Evolutionary conservation across 192 early-diverging fungal genomes (phyloP).

Genomic region (Spinellus fusiger): DNA sequence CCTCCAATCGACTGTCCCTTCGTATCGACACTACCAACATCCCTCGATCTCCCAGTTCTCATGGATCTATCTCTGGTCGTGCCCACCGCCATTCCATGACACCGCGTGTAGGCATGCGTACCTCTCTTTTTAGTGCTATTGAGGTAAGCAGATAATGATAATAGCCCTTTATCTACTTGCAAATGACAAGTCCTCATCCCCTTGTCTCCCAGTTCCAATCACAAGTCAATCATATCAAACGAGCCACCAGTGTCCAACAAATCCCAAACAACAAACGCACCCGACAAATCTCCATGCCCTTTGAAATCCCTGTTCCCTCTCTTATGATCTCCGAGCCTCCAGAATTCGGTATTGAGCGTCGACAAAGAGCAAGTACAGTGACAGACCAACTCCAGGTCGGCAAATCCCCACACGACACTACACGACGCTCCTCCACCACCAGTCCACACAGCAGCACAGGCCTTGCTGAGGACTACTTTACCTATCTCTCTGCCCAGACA

Average conservation of each 20-base stretch:
- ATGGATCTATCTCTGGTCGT: slow-evolving; percentile 16
- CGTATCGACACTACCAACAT: slow-evolving; percentile 14
- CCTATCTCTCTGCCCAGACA: slow-evolving; percentile 4
- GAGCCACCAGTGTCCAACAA: slow-evolving; percentile 9
- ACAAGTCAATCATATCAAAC: slow-evolving; percentile 4
- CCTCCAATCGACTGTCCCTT: slow-evolving; percentile 3
- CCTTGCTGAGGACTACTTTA: slow-evolving; percentile 26
- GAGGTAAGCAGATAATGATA: slow-evolving; percentile 29
- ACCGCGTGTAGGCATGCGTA: slow-evolving; percentile 34
- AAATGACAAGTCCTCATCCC: neutral
- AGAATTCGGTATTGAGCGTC: neutral
- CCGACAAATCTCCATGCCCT: neutral
- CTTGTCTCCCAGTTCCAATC: slow-evolving; percentile 5
- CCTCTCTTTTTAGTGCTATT: slow-evolving; percentile 46
- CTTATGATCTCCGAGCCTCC: neutral
- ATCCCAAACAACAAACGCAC: slow-evolving; percentile 3
- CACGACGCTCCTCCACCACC: slow-evolving; percentile 2
- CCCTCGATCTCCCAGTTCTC: slow-evolving; percentile 5
- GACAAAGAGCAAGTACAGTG: neutral
- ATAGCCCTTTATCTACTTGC: neutral
- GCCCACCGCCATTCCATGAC: slow-evolving; percentile 18
- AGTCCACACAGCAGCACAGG: slow-evolving; percentile 8
- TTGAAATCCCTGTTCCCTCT: neutral
- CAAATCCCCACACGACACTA: neutral
- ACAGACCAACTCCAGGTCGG: slow-evolving; percentile 9